A percentile compares a stretch with the other conserved stretches of the same genome.
These are phyloP conservation scores for Psilocybe azurescens DNA, from an alignment of 768 basidiomycete genomes.

Conservation along the genomic window DNA sequence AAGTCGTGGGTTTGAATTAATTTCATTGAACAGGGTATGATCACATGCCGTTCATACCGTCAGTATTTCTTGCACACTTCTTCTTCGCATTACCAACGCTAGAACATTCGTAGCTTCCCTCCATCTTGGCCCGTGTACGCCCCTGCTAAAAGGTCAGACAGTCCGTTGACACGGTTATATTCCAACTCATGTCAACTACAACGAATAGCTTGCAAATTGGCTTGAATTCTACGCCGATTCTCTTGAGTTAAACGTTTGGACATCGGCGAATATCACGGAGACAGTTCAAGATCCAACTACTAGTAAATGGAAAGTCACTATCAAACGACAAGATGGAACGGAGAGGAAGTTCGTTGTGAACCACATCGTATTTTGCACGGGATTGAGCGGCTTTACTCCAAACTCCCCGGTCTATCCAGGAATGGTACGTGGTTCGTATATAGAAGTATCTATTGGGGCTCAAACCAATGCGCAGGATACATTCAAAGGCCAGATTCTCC, in stretches of 20 bases:
- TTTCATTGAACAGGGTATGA: constrained; percentile 45
- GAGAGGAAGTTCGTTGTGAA: constrained; percentile 47
- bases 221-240: constrained; percentile 36
- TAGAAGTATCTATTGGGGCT: background rate
- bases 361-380: constrained; percentile 57
- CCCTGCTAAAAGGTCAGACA: constrained; percentile 32
- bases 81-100: background rate
- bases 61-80: constrained; percentile 21
- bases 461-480: constrained; percentile 41
- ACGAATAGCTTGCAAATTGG: constrained; percentile 35
- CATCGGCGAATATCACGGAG: constrained; percentile 36
- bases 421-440: constrained; percentile 37
- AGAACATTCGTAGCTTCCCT: constrained; percentile 28
- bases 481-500: constrained; percentile 67
- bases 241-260: constrained; percentile 60
- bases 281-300: constrained; percentile 37
- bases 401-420: constrained; percentile 53
- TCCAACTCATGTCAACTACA: background rate
- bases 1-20: background rate
- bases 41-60: constrained; percentile 69
- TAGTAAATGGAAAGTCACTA: constrained; percentile 46
- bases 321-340: constrained; percentile 38
- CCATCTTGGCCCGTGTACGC: constrained; percentile 36
- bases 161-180: background rate
- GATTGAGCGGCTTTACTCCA: constrained; percentile 52